phyloP scores from a whole-genome alignment of 768 basidiomycete genomes.

The Agaricus bisporus region DNA sequence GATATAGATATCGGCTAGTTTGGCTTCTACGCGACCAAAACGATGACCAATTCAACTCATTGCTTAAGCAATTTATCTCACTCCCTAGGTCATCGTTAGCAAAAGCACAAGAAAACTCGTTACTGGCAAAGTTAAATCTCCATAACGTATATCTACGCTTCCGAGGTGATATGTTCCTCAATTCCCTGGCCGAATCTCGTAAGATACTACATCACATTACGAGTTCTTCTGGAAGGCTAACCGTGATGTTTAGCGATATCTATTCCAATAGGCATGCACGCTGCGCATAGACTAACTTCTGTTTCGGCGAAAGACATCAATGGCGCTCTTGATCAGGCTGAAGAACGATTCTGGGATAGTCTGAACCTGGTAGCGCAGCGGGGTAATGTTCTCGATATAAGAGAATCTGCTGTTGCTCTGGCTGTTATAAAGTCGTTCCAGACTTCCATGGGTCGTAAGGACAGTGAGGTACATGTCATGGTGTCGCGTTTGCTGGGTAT shows the following conservation, averaged over 20 bases:
- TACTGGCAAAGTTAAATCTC: slow-evolving; percentile 75
- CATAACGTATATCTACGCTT: slow-evolving; percentile 75
- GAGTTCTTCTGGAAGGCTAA: neutral
- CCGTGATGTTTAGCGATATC: slow-evolving; percentile 55
- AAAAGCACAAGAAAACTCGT: slow-evolving; percentile 66
- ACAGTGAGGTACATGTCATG: slow-evolving; percentile 40
- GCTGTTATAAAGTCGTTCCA: slow-evolving; percentile 71
- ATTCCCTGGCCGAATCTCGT: slow-evolving; percentile 90
- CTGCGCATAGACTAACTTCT: slow-evolving; percentile 29
- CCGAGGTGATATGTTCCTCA: slow-evolving; percentile 82
- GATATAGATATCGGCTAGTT: slow-evolving; percentile 31
- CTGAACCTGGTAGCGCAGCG: slow-evolving; percentile 46
- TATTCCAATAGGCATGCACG: slow-evolving; percentile 72
- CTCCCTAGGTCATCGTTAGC: slow-evolving; percentile 51
- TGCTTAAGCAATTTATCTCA: slow-evolving; percentile 53
- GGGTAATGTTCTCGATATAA: slow-evolving; percentile 65
- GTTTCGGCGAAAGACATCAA: slow-evolving; percentile 53
- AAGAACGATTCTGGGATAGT: slow-evolving; percentile 62
- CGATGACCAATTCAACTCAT: slow-evolving; percentile 40
- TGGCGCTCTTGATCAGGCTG: slow-evolving; percentile 57
- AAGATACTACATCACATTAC: slow-evolving; percentile 21
- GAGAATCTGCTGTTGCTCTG: slow-evolving; percentile 68
- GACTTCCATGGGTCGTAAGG: slow-evolving; percentile 67
- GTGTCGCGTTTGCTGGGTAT: slow-evolving; percentile 62
- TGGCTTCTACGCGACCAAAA: slow-evolving; percentile 60